Base-by-base conservation (phyloP, 2,329 filamentous ascomycete genomes). In the Dothistroma septosporum region DNA sequence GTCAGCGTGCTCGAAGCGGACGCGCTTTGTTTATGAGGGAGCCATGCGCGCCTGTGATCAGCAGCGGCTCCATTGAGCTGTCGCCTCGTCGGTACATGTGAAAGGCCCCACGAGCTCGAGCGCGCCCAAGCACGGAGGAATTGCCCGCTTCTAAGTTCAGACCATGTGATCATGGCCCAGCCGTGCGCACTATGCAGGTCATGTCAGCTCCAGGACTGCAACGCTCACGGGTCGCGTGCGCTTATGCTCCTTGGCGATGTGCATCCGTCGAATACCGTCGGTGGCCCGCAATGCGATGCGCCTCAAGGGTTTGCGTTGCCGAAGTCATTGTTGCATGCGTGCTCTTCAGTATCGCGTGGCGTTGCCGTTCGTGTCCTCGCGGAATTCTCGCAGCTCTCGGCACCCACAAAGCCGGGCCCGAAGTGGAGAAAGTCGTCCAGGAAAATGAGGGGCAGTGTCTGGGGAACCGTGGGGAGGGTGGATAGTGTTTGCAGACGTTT, bases 31-130 rank as follows among this genome's bases (percentile, higher is more conserved):
- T 60, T 60, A 60, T 60, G 53, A 56, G 31, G n/a, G 16, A 55
- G 19, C 33, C 50, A 46, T 55, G 33, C 28, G 33, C 53, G 53
- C 50, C 41, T n/a, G 59, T 41, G 56, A 50, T 28, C 56, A 55
- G 55, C 46, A 47, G 16, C 56, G 32, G 31, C 56, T 55, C 53
- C 52, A 52, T 33, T 32, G 41, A 60, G 57, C 60, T 52, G 62
- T 62, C 58, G 60, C 56, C 48, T 57, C 53, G 46, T 54, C 49
- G 61, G 58, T 55, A 55, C 64, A 66, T 62, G 59, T 64, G 62
- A 62, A 37, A 66, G 59, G 41, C 46, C 57, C 33, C 53, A 46
- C 53, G 46, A 54, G 60, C 14, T 54, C n/a, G n/a, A n/a, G n/a
- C n/a, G n/a, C 55, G 24, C 52, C 59, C 49, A 52, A 32, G 31